A percentile compares a stretch with the other conserved stretches of the same genome.
Evolutionary conservation across 2,329 filamentous ascomycete genomes (phyloP).

Genomic region (Aspergillus melleus): DNA sequence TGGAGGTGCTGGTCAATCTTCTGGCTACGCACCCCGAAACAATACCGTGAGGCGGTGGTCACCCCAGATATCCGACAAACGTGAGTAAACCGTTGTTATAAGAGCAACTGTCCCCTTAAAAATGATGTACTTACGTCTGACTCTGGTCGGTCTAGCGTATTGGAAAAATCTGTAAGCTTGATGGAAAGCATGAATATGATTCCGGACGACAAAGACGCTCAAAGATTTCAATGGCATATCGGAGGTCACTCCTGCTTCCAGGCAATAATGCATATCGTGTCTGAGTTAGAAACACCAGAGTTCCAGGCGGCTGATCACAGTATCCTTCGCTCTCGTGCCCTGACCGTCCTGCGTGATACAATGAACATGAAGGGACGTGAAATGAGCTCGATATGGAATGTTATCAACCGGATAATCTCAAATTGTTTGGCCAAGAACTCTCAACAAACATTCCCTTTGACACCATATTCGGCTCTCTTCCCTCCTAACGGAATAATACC

Average conservation of each 20-base stretch:
- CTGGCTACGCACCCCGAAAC: conserved; percentile 11
- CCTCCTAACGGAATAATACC: background rate
- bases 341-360: background rate
- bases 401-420: conserved; percentile 5
- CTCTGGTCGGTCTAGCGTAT: conserved; percentile 1
- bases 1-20: conserved; percentile 13
- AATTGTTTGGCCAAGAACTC: conserved; percentile 2
- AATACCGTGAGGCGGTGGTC: conserved; percentile 9
- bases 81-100: background rate
- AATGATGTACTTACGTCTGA: background rate
- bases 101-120: background rate
- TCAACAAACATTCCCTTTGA: background rate
- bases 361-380: conserved; percentile 1
- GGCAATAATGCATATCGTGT: conserved; percentile 14
- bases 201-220: conserved; percentile 7
- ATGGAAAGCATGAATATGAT: conserved; percentile 12
- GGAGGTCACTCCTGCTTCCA: conserved; percentile 11
- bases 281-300: conserved; percentile 8
- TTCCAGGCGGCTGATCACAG: conserved; percentile 6
- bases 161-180: conserved; percentile 11
- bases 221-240: conserved; percentile 14
- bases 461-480: background rate
- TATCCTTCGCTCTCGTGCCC: conserved; percentile 4
- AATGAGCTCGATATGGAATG: conserved; percentile 1
- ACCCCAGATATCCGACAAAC: conserved; percentile 9